phyloP scores from a whole-genome alignment of 169 alveolate genomes.

The Plasmodium billcollinsi region DNA sequence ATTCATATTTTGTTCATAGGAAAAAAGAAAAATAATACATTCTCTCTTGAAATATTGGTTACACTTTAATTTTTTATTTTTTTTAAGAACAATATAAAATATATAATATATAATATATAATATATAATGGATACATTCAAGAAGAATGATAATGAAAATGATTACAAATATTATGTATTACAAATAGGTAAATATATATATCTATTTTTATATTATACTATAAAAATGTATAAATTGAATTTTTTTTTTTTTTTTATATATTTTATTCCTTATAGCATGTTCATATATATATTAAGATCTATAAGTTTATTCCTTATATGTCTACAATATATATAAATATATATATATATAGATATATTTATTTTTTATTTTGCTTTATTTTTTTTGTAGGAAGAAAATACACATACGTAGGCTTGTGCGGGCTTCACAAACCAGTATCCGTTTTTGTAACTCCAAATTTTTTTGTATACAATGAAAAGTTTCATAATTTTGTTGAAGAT shows the following conservation, averaged over 20 bases:
- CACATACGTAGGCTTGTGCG: constrained; percentile 59
- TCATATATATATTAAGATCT: neutral
- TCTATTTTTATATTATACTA: neutral
- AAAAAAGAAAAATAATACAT: no score
- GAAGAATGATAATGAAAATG: constrained; percentile 65
- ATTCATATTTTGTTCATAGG: no score
- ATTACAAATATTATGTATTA: constrained; percentile 46
- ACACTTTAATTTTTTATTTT: no score
- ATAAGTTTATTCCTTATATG: neutral
- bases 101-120: no score
- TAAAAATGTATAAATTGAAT: neutral
- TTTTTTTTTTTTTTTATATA: constrained; percentile 3
- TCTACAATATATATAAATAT: neutral
- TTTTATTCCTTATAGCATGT: neutral
- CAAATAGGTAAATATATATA: constrained; percentile 52
- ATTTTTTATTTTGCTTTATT: neutral
- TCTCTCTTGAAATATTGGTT: no score
- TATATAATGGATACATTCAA: neutral
- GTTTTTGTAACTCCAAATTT: constrained; percentile 39
- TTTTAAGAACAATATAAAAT: no score
- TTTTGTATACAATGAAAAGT: constrained; percentile 59
- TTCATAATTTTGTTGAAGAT: constrained; percentile 33
- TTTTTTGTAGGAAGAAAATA: constrained; percentile 64
- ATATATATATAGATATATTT: neutral
- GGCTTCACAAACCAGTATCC: constrained; percentile 45